phyloP scores from a whole-genome alignment of 768 basidiomycete species.

The Amanita polypyramis region DNA sequence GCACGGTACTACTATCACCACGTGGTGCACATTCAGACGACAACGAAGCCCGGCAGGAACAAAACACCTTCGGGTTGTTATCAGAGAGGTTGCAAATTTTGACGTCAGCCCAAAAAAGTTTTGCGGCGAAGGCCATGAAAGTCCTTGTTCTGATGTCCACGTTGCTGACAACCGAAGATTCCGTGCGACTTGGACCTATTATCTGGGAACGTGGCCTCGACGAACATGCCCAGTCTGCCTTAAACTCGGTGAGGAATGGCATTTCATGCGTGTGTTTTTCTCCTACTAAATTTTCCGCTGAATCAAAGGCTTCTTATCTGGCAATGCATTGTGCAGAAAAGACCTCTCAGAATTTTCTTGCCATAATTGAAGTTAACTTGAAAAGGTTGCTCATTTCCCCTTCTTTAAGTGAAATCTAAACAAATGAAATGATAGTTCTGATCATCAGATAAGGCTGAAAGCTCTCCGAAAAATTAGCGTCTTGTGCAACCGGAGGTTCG shows the following conservation, averaged over 20 bases:
- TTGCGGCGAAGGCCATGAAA: constrained; percentile 37
- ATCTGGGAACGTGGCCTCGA: constrained; percentile 47
- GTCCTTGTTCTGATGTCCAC: constrained; percentile 56
- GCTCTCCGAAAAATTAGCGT: constrained; percentile 46
- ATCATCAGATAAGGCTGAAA: constrained; percentile 34
- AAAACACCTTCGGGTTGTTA: constrained; percentile 26
- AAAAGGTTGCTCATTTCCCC: constrained; percentile 31
- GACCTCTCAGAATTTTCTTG: constrained; percentile 33
- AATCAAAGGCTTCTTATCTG: constrained; percentile 46
- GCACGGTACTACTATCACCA: constrained; percentile 28
- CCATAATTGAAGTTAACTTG: constrained; percentile 43
- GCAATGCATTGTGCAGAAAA: constrained; percentile 69
- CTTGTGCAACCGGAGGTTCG: constrained; percentile 59
- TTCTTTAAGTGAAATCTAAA: not conserved
- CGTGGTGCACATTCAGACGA: constrained; percentile 7
- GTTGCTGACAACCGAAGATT: constrained; percentile 38
- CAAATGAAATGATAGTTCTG: constrained; percentile 28
- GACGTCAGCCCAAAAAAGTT: constrained; percentile 33
- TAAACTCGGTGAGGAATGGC: constrained; percentile 32
- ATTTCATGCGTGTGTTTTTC: not conserved
- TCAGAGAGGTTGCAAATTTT: constrained; percentile 27
- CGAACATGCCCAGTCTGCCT: constrained; percentile 30
- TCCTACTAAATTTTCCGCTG: not conserved
- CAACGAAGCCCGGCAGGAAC: constrained; percentile 9
- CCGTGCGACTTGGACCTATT: constrained; percentile 37